Percentiles rank a stretch among this genome's conserved stretches.
Evolutionary conservation across 2,329 filamentous ascomycete species (phyloP).

Genomic region (Ceratocystis papillata): DNA sequence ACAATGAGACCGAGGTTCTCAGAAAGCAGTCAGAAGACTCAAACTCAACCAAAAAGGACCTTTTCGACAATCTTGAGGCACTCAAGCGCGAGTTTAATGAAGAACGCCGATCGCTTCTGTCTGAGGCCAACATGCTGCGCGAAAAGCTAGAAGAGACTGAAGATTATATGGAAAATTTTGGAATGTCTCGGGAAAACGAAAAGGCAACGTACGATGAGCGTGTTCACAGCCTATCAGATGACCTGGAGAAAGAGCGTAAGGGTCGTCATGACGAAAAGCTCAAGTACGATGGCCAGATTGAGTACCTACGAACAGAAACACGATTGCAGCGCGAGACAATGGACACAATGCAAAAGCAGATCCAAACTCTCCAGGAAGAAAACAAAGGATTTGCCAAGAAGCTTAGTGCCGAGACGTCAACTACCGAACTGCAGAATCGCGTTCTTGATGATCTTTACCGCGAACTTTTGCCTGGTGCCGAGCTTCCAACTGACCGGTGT

Average conservation of each 20-base stretch:
- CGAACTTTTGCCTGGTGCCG: constrained; percentile 45
- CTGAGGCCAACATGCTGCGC: constrained; percentile 66
- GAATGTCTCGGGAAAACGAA: constrained; percentile 75
- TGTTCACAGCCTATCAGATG: constrained; percentile 55
- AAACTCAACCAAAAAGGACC: constrained; percentile 83
- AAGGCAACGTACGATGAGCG: constrained; percentile 59
- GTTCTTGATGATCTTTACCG: constrained; percentile 49
- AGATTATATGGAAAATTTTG: constrained; percentile 77
- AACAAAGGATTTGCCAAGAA: constrained; percentile 42
- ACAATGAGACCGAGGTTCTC: constrained; percentile 2
- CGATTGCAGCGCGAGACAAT: constrained; percentile 49
- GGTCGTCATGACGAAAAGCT: constrained; percentile 47
- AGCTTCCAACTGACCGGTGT: constrained; percentile 44
- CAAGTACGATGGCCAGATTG: constrained; percentile 51
- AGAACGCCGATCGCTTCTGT: constrained; percentile 72
- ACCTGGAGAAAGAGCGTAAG: constrained; percentile 54
- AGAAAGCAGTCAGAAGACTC: constrained; percentile 61
- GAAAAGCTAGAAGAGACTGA: constrained; percentile 76
- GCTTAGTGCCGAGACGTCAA: constrained; percentile 42
- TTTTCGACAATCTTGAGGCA: constrained; percentile 89
- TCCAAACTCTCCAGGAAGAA: constrained; percentile 47
- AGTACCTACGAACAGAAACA: constrained; percentile 51
- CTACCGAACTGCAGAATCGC: constrained; percentile 41
- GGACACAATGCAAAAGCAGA: constrained; percentile 46
- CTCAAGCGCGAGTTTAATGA: constrained; percentile 78